These are phyloP conservation scores for Zea luxurians DNA, from an alignment of 176 grass and related monocot species.

Conservation along the genomic window DNA sequence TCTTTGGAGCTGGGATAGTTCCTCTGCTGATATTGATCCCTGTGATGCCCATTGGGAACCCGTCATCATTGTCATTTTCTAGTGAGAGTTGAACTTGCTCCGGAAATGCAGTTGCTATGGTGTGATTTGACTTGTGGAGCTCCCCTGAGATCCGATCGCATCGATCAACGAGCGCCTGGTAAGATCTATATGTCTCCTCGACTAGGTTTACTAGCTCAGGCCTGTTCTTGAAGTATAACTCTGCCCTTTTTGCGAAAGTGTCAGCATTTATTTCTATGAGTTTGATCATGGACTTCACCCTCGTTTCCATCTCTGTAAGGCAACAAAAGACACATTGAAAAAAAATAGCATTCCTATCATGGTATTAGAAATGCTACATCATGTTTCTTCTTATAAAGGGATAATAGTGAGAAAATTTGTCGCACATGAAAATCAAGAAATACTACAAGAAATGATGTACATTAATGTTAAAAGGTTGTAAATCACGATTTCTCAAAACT, in stretches of 20 bases:
- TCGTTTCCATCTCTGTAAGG: conserved; percentile 66
- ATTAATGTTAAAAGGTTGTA: background rate
- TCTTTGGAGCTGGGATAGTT: conserved; percentile 39
- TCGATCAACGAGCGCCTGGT: conserved; percentile 56
- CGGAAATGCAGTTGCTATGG: conserved; percentile 72
- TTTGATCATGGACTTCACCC: conserved; percentile 67
- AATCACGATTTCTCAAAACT: background rate
- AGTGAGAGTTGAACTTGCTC: conserved; percentile 77
- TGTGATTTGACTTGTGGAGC: conserved; percentile 97
- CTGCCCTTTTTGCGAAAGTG: conserved; percentile 66
- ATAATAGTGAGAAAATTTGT: background rate
- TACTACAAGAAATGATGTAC: no score
- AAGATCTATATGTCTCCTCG: conserved; percentile 70
- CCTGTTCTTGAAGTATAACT: conserved; percentile 71
- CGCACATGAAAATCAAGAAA: background rate
- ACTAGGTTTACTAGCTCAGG: conserved; percentile 62
- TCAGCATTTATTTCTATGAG: conserved; percentile 74
- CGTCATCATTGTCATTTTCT: conserved; percentile 51
- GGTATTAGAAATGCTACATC: background rate
- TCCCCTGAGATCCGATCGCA: conserved; percentile 48
- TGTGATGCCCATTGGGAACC: conserved; percentile 57
- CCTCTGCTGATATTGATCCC: conserved; percentile 51
- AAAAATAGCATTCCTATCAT: background rate
- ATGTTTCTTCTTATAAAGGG: background rate
- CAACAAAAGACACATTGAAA: background rate